Percentiles rank a stretch among this genome's conserved stretches.
These are phyloP conservation scores for Syncephalastrum monosporum DNA, from an alignment of 371 early-diverging fungal species.

Conservation along the genomic window DNA sequence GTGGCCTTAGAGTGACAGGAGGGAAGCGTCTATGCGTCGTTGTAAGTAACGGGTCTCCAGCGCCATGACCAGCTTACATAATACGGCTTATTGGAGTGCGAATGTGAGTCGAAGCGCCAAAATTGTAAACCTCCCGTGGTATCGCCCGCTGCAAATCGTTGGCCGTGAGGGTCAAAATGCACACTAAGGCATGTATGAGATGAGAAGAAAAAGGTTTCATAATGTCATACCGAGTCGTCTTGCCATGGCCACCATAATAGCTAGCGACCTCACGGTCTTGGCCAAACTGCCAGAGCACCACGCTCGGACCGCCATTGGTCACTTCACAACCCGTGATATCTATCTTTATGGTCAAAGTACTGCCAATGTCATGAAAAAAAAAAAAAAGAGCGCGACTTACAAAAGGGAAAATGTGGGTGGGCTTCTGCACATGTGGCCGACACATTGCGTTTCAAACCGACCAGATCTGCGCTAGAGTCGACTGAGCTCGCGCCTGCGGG, in stretches of 20 bases:
- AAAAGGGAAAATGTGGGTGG: constrained; percentile 60
- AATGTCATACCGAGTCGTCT: constrained; percentile 41
- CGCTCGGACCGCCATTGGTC: constrained; percentile 44
- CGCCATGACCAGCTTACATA: constrained; percentile 25
- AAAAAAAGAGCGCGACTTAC: constrained; percentile 21
- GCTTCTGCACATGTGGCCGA: constrained; percentile 53
- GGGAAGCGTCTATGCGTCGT: constrained; percentile 27
- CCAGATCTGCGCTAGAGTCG: constrained; percentile 19
- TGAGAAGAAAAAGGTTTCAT: neutral
- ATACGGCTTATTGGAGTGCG: constrained; percentile 61
- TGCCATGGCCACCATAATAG: constrained; percentile 55
- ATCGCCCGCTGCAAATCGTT: constrained; percentile 76
- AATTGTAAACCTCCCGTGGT: constrained; percentile 64
- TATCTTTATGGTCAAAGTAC: constrained; percentile 7
- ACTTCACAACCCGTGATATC: constrained; percentile 60
- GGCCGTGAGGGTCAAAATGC: constrained; percentile 73
- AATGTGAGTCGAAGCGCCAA: constrained; percentile 75
- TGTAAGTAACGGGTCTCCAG: neutral
- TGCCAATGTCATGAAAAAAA: neutral
- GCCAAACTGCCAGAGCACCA: constrained; percentile 62
- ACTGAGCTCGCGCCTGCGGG: constrained; percentile 20
- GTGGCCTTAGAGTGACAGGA: constrained; percentile 65
- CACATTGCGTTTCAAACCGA: constrained; percentile 27
- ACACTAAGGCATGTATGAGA: constrained; percentile 27
- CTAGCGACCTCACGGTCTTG: constrained; percentile 56